Evolutionary conservation across 2,329 filamentous ascomycete genomes (phyloP).

Genomic region (Pestalotiopsis sp.): DNA sequence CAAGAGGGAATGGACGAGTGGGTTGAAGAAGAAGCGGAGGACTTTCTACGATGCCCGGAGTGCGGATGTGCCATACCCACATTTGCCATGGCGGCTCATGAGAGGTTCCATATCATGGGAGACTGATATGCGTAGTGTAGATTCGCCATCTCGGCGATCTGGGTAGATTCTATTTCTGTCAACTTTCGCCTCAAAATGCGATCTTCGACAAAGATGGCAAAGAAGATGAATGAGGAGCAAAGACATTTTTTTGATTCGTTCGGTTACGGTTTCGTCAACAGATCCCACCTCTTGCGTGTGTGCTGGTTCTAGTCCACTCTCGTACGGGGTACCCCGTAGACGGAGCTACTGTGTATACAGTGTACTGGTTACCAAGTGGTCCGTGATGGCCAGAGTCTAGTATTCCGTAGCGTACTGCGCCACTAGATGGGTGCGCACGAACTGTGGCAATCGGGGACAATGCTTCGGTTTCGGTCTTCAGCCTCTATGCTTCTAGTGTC

Average conservation of each 20-base stretch:
- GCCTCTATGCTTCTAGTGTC: no score
- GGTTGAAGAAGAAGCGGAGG: conserved; percentile 4
- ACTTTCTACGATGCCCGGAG: background rate
- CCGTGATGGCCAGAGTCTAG: background rate
- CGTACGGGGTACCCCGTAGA: background rate
- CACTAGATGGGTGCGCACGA: background rate
- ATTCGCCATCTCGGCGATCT: background rate
- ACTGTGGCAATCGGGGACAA: background rate
- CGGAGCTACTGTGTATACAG: background rate
- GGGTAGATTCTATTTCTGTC: background rate
- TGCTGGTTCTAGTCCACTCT: background rate
- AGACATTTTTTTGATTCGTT: background rate
- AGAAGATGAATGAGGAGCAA: background rate
- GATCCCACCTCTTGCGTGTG: background rate
- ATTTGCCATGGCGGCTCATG: conserved; percentile 8
- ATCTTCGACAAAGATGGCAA: background rate
- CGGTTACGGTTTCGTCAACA: background rate
- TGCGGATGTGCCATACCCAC: conserved; percentile 4
- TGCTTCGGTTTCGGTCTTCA: no score
- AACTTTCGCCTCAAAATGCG: background rate
- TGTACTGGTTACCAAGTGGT: background rate
- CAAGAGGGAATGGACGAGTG: conserved; percentile 1
- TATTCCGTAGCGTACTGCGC: background rate
- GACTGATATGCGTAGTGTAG: background rate
- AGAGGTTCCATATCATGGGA: conserved; percentile 7